Percentiles rank a stretch among this genome's conserved stretches.
These are phyloP conservation scores for Fusarium abutilonis DNA, from an alignment of 2,329 filamentous ascomycete genomes.

Conservation along the genomic window DNA sequence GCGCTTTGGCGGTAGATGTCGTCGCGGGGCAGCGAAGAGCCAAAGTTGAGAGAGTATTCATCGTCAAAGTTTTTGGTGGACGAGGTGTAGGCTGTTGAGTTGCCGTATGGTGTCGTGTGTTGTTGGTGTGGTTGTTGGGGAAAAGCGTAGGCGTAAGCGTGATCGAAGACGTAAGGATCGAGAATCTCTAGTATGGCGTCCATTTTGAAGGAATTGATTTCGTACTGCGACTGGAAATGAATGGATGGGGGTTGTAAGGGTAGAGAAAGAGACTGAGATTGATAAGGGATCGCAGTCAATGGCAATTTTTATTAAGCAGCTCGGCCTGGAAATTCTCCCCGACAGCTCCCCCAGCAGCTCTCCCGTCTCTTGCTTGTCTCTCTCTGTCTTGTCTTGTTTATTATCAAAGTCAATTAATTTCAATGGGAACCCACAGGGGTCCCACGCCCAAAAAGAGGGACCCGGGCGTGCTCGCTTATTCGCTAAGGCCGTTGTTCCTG, in stretches of 20 bases:
- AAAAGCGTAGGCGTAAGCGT: constrained; percentile 53
- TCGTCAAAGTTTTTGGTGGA: constrained; percentile 24
- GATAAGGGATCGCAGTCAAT: constrained; percentile 11
- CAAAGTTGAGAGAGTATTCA: constrained; percentile 33
- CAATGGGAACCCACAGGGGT: constrained; percentile 29
- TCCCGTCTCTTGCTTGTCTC: too few species aligned
- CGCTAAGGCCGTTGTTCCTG: constrained; percentile 33
- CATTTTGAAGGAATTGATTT: constrained; percentile 43
- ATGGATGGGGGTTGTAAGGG: background rate
- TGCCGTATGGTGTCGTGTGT: constrained; percentile 13
- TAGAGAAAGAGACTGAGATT: constrained; percentile 3
- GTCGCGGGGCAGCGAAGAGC: constrained; percentile 53
- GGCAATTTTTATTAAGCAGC: constrained; percentile 30
- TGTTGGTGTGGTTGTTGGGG: constrained; percentile 43
- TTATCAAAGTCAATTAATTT: constrained; percentile 19
- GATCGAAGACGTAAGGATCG: constrained; percentile 55
- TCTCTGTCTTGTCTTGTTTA: too few species aligned
- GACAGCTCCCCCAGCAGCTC: background rate
- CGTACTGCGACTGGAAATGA: background rate
- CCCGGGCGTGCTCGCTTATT: background rate
- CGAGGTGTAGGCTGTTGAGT: constrained; percentile 29
- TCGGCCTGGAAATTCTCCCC: constrained; percentile 25
- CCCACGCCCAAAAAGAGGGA: constrained; percentile 16
- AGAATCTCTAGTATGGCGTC: constrained; percentile 54
- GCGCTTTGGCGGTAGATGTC: constrained; percentile 53